Evolutionary conservation across 148 eudicot species (phyloP).

Genomic region (Nyssa sinensis): DNA sequence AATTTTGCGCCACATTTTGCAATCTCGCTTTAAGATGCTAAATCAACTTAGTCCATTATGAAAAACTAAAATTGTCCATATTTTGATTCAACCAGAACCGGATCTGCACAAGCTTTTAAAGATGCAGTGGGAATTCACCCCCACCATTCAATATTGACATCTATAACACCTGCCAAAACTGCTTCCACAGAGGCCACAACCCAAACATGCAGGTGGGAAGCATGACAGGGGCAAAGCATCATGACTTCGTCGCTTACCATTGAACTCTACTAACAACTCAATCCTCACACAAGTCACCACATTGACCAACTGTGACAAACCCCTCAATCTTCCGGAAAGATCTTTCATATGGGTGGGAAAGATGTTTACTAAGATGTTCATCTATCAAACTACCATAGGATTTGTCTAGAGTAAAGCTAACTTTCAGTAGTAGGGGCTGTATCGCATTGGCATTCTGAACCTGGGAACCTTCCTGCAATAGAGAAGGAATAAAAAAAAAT

Average conservation of each 20-base stretch:
- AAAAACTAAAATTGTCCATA: too few species aligned
- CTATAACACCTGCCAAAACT: not conserved
- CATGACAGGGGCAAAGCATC: not conserved
- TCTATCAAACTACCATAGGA: not conserved
- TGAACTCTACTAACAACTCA: not conserved
- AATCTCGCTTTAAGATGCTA: too few species aligned
- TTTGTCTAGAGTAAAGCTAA: not conserved
- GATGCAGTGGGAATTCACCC: not conserved
- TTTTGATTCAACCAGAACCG: too few species aligned
- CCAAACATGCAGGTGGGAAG: not conserved
- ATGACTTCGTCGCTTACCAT: slow-evolving; percentile 1
- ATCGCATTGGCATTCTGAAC: slow-evolving; percentile 70
- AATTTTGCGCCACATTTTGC: too few species aligned
- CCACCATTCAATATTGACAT: not conserved
- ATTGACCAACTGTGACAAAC: not conserved
- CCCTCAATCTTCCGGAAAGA: not conserved
- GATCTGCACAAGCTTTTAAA: not conserved
- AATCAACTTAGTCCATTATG: too few species aligned
- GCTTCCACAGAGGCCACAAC: not conserved
- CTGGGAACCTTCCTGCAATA: slow-evolving; percentile 66
- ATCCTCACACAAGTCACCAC: not conserved
- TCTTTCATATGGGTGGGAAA: not conserved
- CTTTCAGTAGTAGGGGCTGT: slow-evolving; percentile 54
- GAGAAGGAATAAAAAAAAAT: not conserved
- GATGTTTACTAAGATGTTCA: not conserved